Conservation (phyloP, 2,329 filamentous ascomycete species). For the Fusarium sterilihyphosum region DNA sequence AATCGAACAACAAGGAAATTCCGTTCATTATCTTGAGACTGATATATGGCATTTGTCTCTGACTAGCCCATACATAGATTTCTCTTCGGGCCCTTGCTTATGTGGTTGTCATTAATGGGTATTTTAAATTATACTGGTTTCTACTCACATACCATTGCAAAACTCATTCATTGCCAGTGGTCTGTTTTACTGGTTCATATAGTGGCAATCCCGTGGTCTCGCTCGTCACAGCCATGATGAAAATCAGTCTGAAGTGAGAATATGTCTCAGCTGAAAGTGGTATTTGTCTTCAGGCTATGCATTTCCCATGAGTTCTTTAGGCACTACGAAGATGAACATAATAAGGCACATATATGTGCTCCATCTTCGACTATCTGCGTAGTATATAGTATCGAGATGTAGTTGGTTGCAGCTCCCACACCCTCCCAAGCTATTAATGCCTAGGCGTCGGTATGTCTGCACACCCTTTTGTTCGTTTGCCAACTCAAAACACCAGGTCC, state of each 20-base stretch:
- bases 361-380: neutral
- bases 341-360: constrained; percentile 1
- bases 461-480: neutral
- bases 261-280: neutral
- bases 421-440: neutral
- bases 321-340: neutral
- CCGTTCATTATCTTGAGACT: neutral
- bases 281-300: neutral
- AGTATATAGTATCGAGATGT: neutral
- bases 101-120: neutral
- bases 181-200: neutral
- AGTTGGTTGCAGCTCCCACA: constrained; percentile 3
- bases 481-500: constrained; percentile 71
- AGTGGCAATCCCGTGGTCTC: neutral
- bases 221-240: neutral
- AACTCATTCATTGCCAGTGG: neutral
- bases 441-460: neutral
- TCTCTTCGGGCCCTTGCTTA: neutral
- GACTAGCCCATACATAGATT: neutral
- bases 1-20: neutral
- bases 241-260: neutral
- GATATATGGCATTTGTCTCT: neutral
- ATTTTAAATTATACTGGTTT: neutral
- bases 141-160: neutral
- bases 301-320: neutral